Evolutionary conservation across 2,329 filamentous ascomycete genomes (phyloP).

Genomic region (Berkeleyomyces rouxiae): DNA sequence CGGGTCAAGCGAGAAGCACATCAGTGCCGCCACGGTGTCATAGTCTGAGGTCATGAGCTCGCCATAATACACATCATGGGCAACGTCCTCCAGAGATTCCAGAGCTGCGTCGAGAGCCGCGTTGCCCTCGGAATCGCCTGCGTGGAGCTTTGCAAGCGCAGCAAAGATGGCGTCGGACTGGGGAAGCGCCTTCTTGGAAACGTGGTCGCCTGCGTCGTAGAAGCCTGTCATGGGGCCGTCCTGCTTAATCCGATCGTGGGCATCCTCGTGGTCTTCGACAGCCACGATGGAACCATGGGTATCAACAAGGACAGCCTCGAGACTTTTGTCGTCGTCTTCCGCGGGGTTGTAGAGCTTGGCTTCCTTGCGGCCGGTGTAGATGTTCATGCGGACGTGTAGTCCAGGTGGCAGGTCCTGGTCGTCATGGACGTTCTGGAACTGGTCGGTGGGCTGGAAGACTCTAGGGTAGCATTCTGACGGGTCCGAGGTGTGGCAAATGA

Average conservation of each 20-base stretch:
- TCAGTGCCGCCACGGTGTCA: slow-evolving; percentile 34
- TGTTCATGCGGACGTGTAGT: slow-evolving; percentile 48
- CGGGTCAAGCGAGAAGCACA: slow-evolving; percentile 34
- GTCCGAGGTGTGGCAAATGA: slow-evolving; percentile 49
- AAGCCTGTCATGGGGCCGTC: slow-evolving; percentile 29
- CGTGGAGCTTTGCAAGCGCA: slow-evolving; percentile 31
- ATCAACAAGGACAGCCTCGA: slow-evolving; percentile 35
- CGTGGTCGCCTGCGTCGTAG: slow-evolving; percentile 27
- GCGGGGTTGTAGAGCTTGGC: slow-evolving; percentile 47
- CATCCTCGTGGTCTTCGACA: slow-evolving; percentile 31
- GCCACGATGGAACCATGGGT: slow-evolving; percentile 28
- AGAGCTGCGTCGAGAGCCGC: slow-evolving; percentile 33
- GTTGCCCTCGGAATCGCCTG: slow-evolving; percentile 23
- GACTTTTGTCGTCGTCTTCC: slow-evolving; percentile 30
- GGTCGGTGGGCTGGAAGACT: slow-evolving; percentile 44
- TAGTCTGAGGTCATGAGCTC: slow-evolving; percentile 42
- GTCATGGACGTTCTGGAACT: slow-evolving; percentile 45
- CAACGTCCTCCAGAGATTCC: slow-evolving; percentile 42
- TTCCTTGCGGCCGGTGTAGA: slow-evolving; percentile 46
- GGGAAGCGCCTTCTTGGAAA: slow-evolving; percentile 10
- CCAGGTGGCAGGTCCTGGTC: slow-evolving; percentile 50
- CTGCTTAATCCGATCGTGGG: slow-evolving; percentile 24
- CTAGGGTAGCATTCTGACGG: slow-evolving; percentile 48
- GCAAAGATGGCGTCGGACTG: slow-evolving; percentile 25
- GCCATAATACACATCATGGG: slow-evolving; percentile 55